Evolutionary conservation across 805 yeast genomes (phyloP).

Genomic region (Ogataea haglerorum): DNA sequence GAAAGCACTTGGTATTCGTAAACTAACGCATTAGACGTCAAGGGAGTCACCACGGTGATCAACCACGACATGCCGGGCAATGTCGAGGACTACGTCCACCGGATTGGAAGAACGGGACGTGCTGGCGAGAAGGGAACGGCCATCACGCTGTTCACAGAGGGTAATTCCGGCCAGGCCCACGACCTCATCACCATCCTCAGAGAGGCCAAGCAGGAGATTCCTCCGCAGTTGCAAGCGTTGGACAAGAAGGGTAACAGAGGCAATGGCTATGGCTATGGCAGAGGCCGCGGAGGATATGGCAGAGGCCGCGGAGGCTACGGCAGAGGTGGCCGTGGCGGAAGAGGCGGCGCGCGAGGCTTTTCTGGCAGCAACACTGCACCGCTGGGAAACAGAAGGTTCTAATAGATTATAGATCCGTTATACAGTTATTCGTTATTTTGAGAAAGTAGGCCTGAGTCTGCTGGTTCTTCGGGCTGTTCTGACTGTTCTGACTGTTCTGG

Average conservation of each 20-base stretch:
- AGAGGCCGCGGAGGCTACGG: slow-evolving; percentile 37
- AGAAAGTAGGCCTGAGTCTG: not conserved
- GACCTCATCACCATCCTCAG: slow-evolving; percentile 84
- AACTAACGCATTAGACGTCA: slow-evolving; percentile 65
- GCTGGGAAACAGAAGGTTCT: slow-evolving; percentile 40
- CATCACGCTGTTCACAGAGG: slow-evolving; percentile 87
- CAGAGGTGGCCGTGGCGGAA: slow-evolving; percentile 25
- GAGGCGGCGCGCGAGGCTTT: slow-evolving; percentile 31
- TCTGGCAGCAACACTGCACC: slow-evolving; percentile 50
- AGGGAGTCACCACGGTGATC: slow-evolving; percentile 90
- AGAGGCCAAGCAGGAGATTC: slow-evolving; percentile 92
- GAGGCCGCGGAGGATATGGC: slow-evolving; percentile 45
- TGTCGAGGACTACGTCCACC: slow-evolving; percentile 96
- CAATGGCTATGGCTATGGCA: slow-evolving; percentile 47
- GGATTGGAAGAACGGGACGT: slow-evolving; percentile 99
- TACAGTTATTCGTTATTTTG: not conserved
- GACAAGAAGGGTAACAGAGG: slow-evolving; percentile 73
- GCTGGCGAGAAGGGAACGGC: slow-evolving; percentile 98
- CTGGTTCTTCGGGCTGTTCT: not conserved
- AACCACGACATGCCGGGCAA: slow-evolving; percentile 98
- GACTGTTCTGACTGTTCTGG: not conserved
- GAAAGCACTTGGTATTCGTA: slow-evolving; percentile 16
- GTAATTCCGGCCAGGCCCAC: slow-evolving; percentile 82
- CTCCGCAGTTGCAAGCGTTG: slow-evolving; percentile 72
- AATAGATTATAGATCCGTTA: slow-evolving; percentile 17